These are phyloP conservation scores for Parastagonospora avenae DNA, from an alignment of 2,329 filamentous ascomycete species.

Conservation along the genomic window DNA sequence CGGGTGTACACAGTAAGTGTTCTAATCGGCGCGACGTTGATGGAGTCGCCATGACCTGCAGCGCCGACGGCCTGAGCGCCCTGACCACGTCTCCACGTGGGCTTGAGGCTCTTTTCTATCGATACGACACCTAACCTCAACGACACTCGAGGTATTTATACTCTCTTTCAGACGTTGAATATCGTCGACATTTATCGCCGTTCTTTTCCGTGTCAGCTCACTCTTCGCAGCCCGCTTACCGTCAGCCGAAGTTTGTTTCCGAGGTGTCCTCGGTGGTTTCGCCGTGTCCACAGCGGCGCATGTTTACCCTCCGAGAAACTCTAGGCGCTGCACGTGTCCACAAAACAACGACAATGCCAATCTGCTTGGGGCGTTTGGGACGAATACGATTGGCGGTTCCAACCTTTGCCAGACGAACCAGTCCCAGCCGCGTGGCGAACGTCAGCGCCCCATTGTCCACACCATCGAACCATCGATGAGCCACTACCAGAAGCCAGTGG, in stretches of 20 bases:
- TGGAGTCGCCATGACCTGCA: background rate
- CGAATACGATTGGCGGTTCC: slow-evolving; percentile 11
- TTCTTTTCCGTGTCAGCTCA: background rate
- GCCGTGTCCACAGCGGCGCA: background rate
- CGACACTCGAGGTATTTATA: slow-evolving; percentile 14
- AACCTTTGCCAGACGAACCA: slow-evolving; percentile 5
- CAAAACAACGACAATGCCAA: background rate
- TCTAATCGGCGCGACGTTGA: no score
- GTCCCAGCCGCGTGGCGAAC: slow-evolving; percentile 10
- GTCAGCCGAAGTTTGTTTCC: background rate
- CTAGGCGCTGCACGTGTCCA: background rate
- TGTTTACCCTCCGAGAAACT: background rate
- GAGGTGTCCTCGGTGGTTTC: slow-evolving; percentile 1
- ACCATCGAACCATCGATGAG: background rate
- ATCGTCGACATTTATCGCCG: background rate
- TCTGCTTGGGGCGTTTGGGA: background rate
- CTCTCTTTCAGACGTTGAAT: background rate
- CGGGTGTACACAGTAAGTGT: no score
- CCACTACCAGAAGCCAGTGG: background rate
- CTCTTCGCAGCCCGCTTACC: background rate
- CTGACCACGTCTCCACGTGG: slow-evolving; percentile 16
- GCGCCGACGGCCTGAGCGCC: slow-evolving; percentile 7
- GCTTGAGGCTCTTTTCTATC: slow-evolving; percentile 18
- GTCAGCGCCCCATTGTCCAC: slow-evolving; percentile 3
- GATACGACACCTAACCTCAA: slow-evolving; percentile 23